Evolutionary conservation across 768 basidiomycete genomes (phyloP).

Genomic region (Arthromyces matolae): DNA sequence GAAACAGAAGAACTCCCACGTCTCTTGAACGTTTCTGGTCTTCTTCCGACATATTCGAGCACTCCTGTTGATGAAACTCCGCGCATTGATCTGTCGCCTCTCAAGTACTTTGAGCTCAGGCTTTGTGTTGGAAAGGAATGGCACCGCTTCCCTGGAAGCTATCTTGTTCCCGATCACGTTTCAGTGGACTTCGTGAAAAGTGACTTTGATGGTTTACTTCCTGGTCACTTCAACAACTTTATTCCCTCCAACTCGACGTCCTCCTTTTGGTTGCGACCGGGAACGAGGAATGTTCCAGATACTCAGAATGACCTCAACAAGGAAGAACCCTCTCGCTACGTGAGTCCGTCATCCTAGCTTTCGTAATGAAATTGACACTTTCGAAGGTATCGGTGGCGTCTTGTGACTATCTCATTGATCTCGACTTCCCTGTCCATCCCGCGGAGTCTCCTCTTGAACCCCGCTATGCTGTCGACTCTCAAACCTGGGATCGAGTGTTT

Average conservation of each 20-base stretch:
- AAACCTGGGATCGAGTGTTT: slow-evolving; percentile 76
- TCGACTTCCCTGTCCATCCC: slow-evolving; percentile 78
- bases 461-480: slow-evolving; percentile 65
- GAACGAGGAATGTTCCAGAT: slow-evolving; percentile 55
- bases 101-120: slow-evolving; percentile 66
- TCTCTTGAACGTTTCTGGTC: slow-evolving; percentile 69
- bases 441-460: slow-evolving; percentile 59
- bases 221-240: slow-evolving; percentile 72
- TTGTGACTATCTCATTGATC: slow-evolving; percentile 90
- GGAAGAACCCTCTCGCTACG: slow-evolving; percentile 77
- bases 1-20: slow-evolving; percentile 78
- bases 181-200: slow-evolving; percentile 88
- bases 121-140: slow-evolving; percentile 94
- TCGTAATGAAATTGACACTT: slow-evolving; percentile 3
- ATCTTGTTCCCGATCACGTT: slow-evolving; percentile 79
- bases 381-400: slow-evolving; percentile 60
- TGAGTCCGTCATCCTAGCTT: slow-evolving; percentile 32
- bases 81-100: slow-evolving; percentile 61
- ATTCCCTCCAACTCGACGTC: slow-evolving; percentile 23
- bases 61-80: slow-evolving; percentile 39
- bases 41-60: slow-evolving; percentile 46
- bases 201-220: slow-evolving; percentile 86
- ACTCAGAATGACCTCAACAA: slow-evolving; percentile 87
- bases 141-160: slow-evolving; percentile 91
- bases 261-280: slow-evolving; percentile 53